Base-by-base conservation (phyloP, 768 basidiomycete species). In the Cystobasidium tubakii region DNA sequence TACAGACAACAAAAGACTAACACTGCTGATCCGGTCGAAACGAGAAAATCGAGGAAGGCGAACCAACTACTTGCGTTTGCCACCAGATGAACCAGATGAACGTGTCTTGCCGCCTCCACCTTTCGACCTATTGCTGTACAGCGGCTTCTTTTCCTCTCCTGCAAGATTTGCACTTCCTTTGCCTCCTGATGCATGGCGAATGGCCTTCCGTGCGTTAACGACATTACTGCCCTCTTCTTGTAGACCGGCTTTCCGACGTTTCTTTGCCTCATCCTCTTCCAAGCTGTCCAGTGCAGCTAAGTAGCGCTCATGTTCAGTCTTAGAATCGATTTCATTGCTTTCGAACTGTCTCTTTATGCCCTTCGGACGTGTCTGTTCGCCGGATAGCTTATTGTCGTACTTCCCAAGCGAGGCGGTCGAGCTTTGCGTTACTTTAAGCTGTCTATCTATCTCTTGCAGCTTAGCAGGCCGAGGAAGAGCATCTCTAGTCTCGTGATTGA, bases 271-370 rank as follows among this genome's bases (percentile, higher is more conserved):
- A 29, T 60, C 74, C 34, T 34, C 69, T 33, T 90, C 91, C 79
- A 98, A 84, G 75, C 86, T 86, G 1, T 88, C 85, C 25, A 97
- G 81, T n/a, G 98, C 83, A 19, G 87, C 85, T 62, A 97, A 81
- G 9, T 91, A 88, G 1, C 86, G 78, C 25, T 88, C 85, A 77
- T 87, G 90, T 83, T 99, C 96, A 3, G 83, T 80, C 0, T 84
- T 82, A 6, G 84, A 83, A 0, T 89, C 83, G 6, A 83, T 83
- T 79, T 93, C 92, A 13, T 88, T 86, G 0, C 93, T 87, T 4
- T 92, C 91, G 80, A 96, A 98, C 90, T 97, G 97, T 78, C 96
- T 87, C 84, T 97, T 98, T 60, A 93, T 83, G 6, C 93, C 92
- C 78, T 82, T 82, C 42, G 87, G 86, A 54, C 88, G 80, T 81